phyloP scores from a whole-genome alignment of 345 rosid species.

The Durio zibethinus region DNA sequence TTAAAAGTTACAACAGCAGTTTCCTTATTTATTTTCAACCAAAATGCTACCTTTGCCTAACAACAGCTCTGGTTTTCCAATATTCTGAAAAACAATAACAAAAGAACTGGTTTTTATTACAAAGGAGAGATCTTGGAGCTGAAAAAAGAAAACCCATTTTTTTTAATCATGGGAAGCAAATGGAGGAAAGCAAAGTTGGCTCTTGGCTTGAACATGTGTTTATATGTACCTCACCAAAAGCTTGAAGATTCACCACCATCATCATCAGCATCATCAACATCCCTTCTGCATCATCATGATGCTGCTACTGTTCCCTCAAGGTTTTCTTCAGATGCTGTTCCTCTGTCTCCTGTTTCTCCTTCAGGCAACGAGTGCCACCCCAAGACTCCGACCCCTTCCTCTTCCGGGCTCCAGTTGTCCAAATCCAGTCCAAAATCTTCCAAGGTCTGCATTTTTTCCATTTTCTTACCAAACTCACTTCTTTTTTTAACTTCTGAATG shows the following conservation, averaged over 20 bases:
- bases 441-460: slow-evolving; percentile 40
- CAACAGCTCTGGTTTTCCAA: background rate
- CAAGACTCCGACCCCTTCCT: slow-evolving; percentile 57
- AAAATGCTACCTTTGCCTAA: slow-evolving; percentile 10
- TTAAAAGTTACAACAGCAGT: background rate
- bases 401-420: slow-evolving; percentile 61
- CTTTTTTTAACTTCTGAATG: background rate
- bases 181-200: slow-evolving; percentile 82
- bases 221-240: slow-evolving; percentile 56
- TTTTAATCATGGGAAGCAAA: slow-evolving; percentile 54
- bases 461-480: background rate
- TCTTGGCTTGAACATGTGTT: slow-evolving; percentile 68
- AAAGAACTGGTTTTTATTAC: background rate
- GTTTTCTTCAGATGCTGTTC: slow-evolving; percentile 42
- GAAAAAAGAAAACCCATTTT: background rate
- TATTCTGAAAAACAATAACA: background rate
- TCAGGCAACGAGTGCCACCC: slow-evolving; percentile 23
- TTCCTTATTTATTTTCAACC: background rate
- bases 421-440: slow-evolving; percentile 48
- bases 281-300: slow-evolving; percentile 7
- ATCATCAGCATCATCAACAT: slow-evolving; percentile 11
- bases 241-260: slow-evolving; percentile 38
- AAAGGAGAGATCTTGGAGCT: slow-evolving; percentile 4
- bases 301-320: slow-evolving; percentile 17
- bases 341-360: slow-evolving; percentile 33